Conservation (phyloP, 352 stramenopile species). For the Globisporangium cederbergense region DNA sequence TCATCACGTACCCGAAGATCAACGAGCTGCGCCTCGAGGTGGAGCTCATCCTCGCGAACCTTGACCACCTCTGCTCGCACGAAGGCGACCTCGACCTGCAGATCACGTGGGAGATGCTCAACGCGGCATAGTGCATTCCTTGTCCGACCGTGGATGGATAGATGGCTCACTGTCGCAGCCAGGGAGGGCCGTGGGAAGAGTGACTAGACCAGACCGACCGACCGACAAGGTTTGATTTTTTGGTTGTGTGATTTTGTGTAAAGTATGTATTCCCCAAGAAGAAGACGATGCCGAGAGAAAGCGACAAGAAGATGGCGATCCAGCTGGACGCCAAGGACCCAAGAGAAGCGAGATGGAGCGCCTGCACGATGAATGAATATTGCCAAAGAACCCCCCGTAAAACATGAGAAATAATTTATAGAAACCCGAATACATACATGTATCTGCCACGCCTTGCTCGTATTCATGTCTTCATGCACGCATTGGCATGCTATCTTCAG, state of each 20-base stretch:
- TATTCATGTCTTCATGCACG: slow-evolving; percentile 12
- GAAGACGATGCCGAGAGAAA: slow-evolving; percentile 18
- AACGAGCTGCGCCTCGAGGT: slow-evolving; percentile 74
- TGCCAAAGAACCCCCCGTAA: neutral
- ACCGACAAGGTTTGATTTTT: slow-evolving; percentile 13
- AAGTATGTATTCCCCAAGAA: slow-evolving; percentile 26
- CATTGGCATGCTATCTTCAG: neutral
- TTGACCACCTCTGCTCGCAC: slow-evolving; percentile 79
- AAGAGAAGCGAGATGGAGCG: neutral
- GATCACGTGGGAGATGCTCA: slow-evolving; percentile 86
- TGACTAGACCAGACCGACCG: neutral
- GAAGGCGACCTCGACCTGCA: slow-evolving; percentile 80
- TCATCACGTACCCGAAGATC: slow-evolving; percentile 87
- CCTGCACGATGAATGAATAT: slow-evolving; percentile 7
- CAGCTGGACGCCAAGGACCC: neutral
- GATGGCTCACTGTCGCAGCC: neutral
- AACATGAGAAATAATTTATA: slow-evolving; percentile 53
- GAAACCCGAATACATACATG: slow-evolving; percentile 26
- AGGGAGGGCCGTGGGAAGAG: neutral
- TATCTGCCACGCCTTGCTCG: slow-evolving; percentile 9
- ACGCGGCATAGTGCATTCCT: slow-evolving; percentile 31
- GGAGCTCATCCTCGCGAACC: slow-evolving; percentile 75
- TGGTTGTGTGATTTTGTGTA: slow-evolving; percentile 38
- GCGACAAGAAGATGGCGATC: slow-evolving; percentile 11
- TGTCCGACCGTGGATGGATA: neutral